Conservation (phyloP, 306 rosid species). For the Carpinus fangiana region DNA sequence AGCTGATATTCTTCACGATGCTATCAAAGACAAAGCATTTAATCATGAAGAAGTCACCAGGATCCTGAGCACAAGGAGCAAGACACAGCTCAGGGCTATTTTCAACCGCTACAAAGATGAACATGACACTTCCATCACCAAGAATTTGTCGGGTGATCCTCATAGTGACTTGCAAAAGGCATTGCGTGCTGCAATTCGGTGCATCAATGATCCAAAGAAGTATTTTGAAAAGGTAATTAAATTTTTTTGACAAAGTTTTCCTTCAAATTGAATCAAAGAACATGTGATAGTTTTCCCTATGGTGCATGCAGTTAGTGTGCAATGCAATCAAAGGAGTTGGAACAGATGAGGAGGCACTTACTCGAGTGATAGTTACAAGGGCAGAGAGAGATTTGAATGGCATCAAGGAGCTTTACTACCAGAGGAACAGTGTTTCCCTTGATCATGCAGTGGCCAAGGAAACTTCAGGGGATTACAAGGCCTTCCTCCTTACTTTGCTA, state of each 20-base stretch:
- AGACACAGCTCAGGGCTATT: constrained; percentile 65
- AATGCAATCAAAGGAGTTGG: constrained; percentile 57
- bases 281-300: too few relatives aligned
- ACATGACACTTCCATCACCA: constrained; percentile 57
- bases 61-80: constrained; percentile 73
- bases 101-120: constrained; percentile 74
- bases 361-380: constrained; percentile 70
- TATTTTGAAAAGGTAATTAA: constrained; percentile 71
- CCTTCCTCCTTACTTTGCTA: constrained; percentile 65
- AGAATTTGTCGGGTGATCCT: constrained; percentile 56
- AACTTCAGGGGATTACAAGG: constrained; percentile 66
- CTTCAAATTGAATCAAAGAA: too few relatives aligned
- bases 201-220: constrained; percentile 56
- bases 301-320: constrained; percentile 48
- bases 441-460: constrained; percentile 73
- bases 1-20: constrained; percentile 68
- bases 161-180: constrained; percentile 49
- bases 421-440: constrained; percentile 72
- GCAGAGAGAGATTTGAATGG: constrained; percentile 77
- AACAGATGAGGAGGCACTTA: constrained; percentile 74
- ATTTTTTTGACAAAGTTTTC: not conserved
- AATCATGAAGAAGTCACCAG: constrained; percentile 64
- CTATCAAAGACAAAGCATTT: constrained; percentile 61
- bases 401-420: constrained; percentile 67
- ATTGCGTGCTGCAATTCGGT: constrained; percentile 52